Conservation (phyloP, 2,329 filamentous ascomycete species). For the Pyrenophora seminiperda region DNA sequence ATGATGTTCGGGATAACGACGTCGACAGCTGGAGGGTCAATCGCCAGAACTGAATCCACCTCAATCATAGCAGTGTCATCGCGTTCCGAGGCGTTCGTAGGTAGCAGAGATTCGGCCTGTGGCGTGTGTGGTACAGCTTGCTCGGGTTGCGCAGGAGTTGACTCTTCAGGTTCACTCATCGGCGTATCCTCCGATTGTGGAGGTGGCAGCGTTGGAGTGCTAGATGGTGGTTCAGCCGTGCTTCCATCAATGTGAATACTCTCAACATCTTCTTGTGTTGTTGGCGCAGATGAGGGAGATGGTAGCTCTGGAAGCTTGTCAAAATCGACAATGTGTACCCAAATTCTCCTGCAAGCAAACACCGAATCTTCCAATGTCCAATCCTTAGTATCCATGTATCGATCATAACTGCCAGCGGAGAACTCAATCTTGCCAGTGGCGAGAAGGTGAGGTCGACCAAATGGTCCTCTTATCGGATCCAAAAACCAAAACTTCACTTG, state of each 20-base stretch:
- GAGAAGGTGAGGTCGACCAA: constrained; percentile 36
- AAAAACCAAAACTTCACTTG: constrained; percentile 51
- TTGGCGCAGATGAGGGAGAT: neutral
- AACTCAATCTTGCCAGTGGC: constrained; percentile 42
- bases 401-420: constrained; percentile 38
- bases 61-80: constrained; percentile 36
- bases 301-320: constrained; percentile 36
- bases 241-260: constrained; percentile 5
- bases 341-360: constrained; percentile 37
- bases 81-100: constrained; percentile 6
- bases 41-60: constrained; percentile 17
- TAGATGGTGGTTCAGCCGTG: constrained; percentile 2
- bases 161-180: constrained; percentile 48
- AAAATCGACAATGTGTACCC: constrained; percentile 42
- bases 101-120: constrained; percentile 7
- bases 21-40: constrained; percentile 30
- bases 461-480: constrained; percentile 37
- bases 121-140: constrained; percentile 6
- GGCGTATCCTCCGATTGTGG: constrained; percentile 42
- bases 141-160: constrained; percentile 4
- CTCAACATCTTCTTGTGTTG: neutral
- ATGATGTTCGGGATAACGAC: constrained; percentile 23
- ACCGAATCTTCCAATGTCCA: constrained; percentile 35
- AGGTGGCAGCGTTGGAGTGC: constrained; percentile 11
- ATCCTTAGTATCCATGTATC: constrained; percentile 30